Conservation (phyloP, 768 basidiomycete genomes). For the Mycena venus region DNA sequence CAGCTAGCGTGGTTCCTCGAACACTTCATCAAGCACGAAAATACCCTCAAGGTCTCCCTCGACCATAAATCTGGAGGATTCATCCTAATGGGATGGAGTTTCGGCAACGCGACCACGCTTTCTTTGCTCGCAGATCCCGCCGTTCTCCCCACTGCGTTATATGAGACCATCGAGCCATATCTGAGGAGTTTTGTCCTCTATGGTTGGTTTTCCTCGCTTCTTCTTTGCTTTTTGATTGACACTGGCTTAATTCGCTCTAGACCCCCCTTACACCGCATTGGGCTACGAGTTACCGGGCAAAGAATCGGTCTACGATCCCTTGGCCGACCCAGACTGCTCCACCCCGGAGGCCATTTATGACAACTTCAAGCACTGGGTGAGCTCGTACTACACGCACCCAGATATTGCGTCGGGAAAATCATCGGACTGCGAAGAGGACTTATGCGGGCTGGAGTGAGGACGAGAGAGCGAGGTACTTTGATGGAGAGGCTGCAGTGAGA, state of each 20-base stretch:
- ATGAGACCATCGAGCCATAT: constrained; percentile 44
- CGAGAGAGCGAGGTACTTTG: constrained; percentile 3
- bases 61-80: constrained; percentile 46
- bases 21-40: constrained; percentile 30
- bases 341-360: constrained; percentile 39
- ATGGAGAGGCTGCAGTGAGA: neutral
- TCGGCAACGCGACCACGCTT: constrained; percentile 47
- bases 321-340: constrained; percentile 35
- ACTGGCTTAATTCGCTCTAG: too few species aligned
- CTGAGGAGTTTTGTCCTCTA: constrained; percentile 46
- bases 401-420: constrained; percentile 14
- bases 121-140: constrained; percentile 44
- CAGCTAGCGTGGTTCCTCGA: constrained; percentile 35
- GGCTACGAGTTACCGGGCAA: constrained; percentile 40
- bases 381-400: constrained; percentile 45
- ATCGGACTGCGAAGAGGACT: neutral
- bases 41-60: constrained; percentile 27
- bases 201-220: constrained; percentile 37
- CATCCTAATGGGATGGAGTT: constrained; percentile 55
- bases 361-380: constrained; percentile 45
- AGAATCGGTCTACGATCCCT: constrained; percentile 38
- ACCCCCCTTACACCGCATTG: constrained; percentile 45
- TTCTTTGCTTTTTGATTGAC: too few species aligned
- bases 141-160: constrained; percentile 36
- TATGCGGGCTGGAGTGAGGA: constrained; percentile 2